Evolutionary conservation across 129 eudicot species (phyloP), one percentile per base, ranked within the genome.

Genomic region (Logfia minima): DNA sequence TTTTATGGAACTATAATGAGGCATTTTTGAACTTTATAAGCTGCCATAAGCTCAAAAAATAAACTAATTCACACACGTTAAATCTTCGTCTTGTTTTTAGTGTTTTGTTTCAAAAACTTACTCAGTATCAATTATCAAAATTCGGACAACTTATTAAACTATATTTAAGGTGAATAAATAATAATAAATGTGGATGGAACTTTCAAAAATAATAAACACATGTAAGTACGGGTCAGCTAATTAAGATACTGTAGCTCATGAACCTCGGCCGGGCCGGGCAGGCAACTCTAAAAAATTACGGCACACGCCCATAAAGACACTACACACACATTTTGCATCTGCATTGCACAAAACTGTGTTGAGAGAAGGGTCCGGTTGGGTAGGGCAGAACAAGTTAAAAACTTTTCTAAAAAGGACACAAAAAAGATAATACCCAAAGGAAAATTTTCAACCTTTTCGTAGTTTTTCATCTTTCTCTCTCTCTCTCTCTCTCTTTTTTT

Each of bases 241-340:
- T 48, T 48, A 14, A 48, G 18, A 63, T 24, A 11, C 68, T 63
- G 8, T 63, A 28, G 41, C 16, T n/a, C 24, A 34, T 8, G 24
- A 39, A 68, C 22, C 63, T 72, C 82, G 90, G 88, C 82, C 88
- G 83, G 83, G 8, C 61, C 75, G 88, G 85, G 77, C 85, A 80
- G 84, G 65, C 84, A 84, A 61, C 83, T 78, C 83, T 83, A 84
- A 77, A 22, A 69, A 75, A 70, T 76, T 70, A 65, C 84, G 67
- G 80, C 87, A 81, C 92, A 82, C 86, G 87, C 89, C 79, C 86
- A 75, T 80, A 88, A 83, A 80, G 89, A 68, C 79, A 69, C 60
- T 41, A 37, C 66, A 11, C 61, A 31, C 35, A 77, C 74, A 37
- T 18, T 78, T 53, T 59, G 70, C 76, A 78, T 59, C 61, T 53